A percentile compares a stretch with the other conserved stretches of the same genome.
Evolutionary conservation across 208 protist species (phyloP).

Genomic region (Phytomonas sp.): DNA sequence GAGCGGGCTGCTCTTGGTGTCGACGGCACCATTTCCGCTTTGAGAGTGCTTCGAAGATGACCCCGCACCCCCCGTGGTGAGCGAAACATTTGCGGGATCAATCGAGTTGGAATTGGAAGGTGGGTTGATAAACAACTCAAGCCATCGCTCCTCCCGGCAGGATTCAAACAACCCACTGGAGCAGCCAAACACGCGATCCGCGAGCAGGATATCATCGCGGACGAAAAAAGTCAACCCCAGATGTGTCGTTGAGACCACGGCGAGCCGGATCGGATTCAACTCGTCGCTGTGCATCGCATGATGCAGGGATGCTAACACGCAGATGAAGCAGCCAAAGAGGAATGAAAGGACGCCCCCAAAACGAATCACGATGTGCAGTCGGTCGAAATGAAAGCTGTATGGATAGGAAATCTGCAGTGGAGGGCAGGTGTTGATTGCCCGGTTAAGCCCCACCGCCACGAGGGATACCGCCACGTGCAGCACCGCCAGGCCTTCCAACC

Average conservation of each 20-base stretch:
- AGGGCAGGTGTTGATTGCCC: slow-evolving; percentile 11
- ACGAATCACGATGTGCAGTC: slow-evolving; percentile 39
- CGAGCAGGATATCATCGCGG: slow-evolving; percentile 28
- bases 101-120: too few species aligned
- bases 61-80: too few species aligned
- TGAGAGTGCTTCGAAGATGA: too few species aligned
- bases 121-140: too few species aligned
- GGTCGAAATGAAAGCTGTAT: slow-evolving; percentile 42
- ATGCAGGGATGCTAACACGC: slow-evolving; percentile 42
- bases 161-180: too few species aligned
- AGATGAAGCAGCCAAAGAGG: slow-evolving; percentile 44
- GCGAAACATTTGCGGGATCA: too few species aligned
- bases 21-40: too few species aligned
- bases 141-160: too few species aligned
- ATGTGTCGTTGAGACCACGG: slow-evolving; percentile 22
- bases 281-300: slow-evolving; percentile 24
- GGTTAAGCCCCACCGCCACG: slow-evolving; percentile 23
- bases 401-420: slow-evolving; percentile 14
- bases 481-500: slow-evolving; percentile 30
- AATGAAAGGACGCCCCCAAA: slow-evolving; percentile 47
- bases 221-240: slow-evolving; percentile 28
- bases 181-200: slow-evolving; percentile 45
- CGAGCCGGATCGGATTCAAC: slow-evolving; percentile 18
- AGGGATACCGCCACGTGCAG: slow-evolving; percentile 38
- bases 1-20: too few species aligned